Evolutionary conservation across 2,329 filamentous ascomycete genomes (phyloP).

Genomic region (Paracorniculantispora psalliotae): DNA sequence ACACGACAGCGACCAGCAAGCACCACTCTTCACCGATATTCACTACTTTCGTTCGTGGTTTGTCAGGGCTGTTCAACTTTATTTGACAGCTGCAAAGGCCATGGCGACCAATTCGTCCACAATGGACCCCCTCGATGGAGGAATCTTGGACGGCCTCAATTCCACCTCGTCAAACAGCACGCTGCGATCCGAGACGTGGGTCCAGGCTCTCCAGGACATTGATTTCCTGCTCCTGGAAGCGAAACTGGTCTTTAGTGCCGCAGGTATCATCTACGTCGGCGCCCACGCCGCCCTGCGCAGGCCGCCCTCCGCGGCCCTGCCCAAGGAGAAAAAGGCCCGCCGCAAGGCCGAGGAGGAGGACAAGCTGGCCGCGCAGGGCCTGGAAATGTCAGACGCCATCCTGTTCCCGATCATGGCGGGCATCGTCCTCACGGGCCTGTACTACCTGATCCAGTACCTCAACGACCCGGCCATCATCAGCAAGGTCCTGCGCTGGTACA

Average conservation of each 20-base stretch:
- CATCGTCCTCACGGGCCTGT: slow-evolving; percentile 65
- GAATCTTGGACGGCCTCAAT: slow-evolving; percentile 26
- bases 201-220: slow-evolving; percentile 28
- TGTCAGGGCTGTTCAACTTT: too few species aligned
- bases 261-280: slow-evolving; percentile 79
- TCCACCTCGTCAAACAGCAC: slow-evolving; percentile 23
- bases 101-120: slow-evolving; percentile 23
- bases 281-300: slow-evolving; percentile 80
- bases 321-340: slow-evolving; percentile 41
- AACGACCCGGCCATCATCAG: slow-evolving; percentile 77
- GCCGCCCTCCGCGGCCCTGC: slow-evolving; percentile 69
- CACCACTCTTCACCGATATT: not conserved
- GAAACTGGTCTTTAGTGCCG: slow-evolving; percentile 56
- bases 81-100: not conserved
- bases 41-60: too few species aligned
- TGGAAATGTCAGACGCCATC: slow-evolving; percentile 70
- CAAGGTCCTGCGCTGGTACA: slow-evolving; percentile 77
- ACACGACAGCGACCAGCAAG: not conserved
- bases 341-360: slow-evolving; percentile 47
- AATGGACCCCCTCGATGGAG: slow-evolving; percentile 14
- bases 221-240: slow-evolving; percentile 42
- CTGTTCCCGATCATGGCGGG: slow-evolving; percentile 78
- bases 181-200: slow-evolving; percentile 24
- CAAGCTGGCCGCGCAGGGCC: slow-evolving; percentile 43
- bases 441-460: slow-evolving; percentile 85